Base-by-base conservation (phyloP, 306 rosid genomes). In the Purshia tridentata region DNA sequence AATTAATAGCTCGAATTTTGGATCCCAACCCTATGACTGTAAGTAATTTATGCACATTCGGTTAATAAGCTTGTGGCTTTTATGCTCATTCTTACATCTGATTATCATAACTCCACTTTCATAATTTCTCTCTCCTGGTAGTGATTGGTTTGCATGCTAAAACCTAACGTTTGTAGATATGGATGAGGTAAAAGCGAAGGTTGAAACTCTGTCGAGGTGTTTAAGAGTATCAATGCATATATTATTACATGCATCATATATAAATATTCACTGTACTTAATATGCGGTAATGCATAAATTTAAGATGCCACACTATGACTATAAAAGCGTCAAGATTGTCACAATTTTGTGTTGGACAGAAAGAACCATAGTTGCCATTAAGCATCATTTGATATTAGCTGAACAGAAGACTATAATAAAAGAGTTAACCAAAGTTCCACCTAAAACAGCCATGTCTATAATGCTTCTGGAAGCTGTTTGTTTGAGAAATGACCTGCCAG, bases 11-110 rank as follows among this genome's bases (percentile, higher is more conserved):
- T 77, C 86, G 89, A 67, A 85, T 94, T 82, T 83, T 94, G 89
- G 97, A 94, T 84, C 99, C 99, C 18, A 87, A 94, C 65, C 97
- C 99, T 39, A 74, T 72, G 82, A 94, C 94, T 53, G 99, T 94
- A 85, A 88, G 96, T 75, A 74, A 64, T 59, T 61, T 22, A 73
- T 49, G 40, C 2, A 22, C 37, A 45, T 44, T 64, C 10, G 48
- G 19, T 52, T 64, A 14, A 41, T 55, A 40, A 69, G n/a, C 37
- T 54, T n/a, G 23, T 51, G 49, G 70, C 39, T 37, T 16, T 47
- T 11, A 9, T 54, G 45, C 55, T 47, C 15, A 19, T 74, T 60
- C 58, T 76, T n/a, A 15, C 15, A 10, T 75, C 29, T 68, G 60
- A 48, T 15, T 47, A 68, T 5, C 37, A 18, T 69, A 37, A 39